Evolutionary conservation across 257 asterid genomes (phyloP).

Genomic region (Solanum ahanhuiri): DNA sequence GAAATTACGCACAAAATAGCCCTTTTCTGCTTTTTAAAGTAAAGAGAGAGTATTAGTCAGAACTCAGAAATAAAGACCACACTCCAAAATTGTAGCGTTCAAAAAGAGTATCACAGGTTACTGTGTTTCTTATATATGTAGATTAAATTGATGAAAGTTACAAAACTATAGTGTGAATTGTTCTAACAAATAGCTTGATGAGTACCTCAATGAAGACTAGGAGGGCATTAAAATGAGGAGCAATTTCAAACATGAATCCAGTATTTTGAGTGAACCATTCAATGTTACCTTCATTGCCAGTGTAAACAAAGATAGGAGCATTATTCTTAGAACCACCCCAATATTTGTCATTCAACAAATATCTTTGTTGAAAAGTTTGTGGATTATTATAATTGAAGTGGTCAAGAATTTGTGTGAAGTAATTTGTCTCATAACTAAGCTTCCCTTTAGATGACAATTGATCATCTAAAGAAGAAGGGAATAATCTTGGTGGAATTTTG

Average conservation of each 20-base stretch:
- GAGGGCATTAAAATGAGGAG: conserved; percentile 62
- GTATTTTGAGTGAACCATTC: conserved; percentile 94
- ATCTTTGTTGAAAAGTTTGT: conserved; percentile 69
- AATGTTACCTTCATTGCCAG: conserved; percentile 84
- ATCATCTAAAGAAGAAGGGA: conserved; percentile 25
- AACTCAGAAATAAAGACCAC: neutral
- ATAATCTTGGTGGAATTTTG: conserved; percentile 20
- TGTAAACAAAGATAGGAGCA: conserved; percentile 82
- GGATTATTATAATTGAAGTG: conserved; percentile 71
- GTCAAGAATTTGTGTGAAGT: conserved; percentile 69
- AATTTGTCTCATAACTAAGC: conserved; percentile 28
- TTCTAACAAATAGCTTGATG: neutral
- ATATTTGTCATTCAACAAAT: conserved; percentile 39
- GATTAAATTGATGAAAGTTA: neutral
- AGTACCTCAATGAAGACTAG: conserved; percentile 80
- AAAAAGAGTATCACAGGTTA: no score
- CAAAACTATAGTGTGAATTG: neutral
- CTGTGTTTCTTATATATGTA: neutral
- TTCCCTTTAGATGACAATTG: neutral
- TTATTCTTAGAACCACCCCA: conserved; percentile 66
- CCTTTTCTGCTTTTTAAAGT: neutral
- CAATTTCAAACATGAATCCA: conserved; percentile 80
- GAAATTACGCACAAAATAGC: neutral
- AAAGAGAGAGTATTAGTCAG: neutral
- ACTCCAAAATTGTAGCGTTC: neutral